Base-by-base conservation (phyloP, 225 moss, liverwort and hornwort species). In the Rhytidiadelphus loreus region DNA sequence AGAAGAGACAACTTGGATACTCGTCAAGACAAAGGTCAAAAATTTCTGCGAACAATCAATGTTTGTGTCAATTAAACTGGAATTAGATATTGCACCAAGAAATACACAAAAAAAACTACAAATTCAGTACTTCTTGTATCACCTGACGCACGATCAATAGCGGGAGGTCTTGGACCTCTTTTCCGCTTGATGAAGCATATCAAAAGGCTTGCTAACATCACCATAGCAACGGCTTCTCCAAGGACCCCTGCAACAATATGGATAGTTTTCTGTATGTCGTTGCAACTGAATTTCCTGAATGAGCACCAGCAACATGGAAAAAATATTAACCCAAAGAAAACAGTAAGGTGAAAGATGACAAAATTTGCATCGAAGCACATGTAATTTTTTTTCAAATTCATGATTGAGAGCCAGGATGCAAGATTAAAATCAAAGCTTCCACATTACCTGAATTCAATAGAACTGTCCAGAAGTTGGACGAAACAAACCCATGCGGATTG, bases 181-280 rank as follows among this genome's bases (percentile, higher is more conserved):
- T 75, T 91, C 41, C 87, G 89, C 86, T 88, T 93, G 48, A 92
- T 84, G 81, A 89, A 93, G 88, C 93, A 93, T 56, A 91, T 66
- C 64, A 89, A 71, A 77, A 93, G 81, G 61, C 88, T 88, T 61
- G 89, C 91, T 61, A 93, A 77, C 71, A 86, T 83, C 84, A 87
- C 88, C 88, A 93, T 86, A 65, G 81, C 89, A 89, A 91, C 63
- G 29, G 88, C 60, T 77, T 72, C 91, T 39, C 39, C 72, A 55
- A 89, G 85, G 25, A 86, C 82, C 56, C 82, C 82, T 61, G 86
- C 84, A 78, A 89, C 83, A 52, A 62, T 85, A 75, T 65, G 64
- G 52, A 65, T 71, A 63, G 76, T 29, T 89, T 44, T 83, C 56
- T 69, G 58, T 35, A 57, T 37, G 79, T 46, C n/a, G 85, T 65